Base-by-base conservation (phyloP, 345 rosid genomes). In the Clausena lansium region DNA sequence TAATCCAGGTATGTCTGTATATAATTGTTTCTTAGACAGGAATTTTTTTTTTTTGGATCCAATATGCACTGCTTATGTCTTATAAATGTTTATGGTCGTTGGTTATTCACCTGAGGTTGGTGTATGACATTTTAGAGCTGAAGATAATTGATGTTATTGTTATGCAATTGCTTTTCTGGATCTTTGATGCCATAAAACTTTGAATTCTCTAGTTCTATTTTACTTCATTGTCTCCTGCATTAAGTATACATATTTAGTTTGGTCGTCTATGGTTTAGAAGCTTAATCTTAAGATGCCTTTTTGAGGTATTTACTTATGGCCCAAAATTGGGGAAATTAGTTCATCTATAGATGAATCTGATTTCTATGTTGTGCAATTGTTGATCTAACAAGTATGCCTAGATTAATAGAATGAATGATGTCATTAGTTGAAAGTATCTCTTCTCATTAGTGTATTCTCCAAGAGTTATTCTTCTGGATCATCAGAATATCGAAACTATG, bases 1-100 rank as follows among this genome's bases (percentile, higher is more conserved):
- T 39, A 57, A 58, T 70, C 69, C 70, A 39, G 84, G 86, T 80
- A 79, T 62, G 84, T 55, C 13, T 55, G n/a, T 76, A 71, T 69
- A 83, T 39, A 58, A 63, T 69, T 69, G 64, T 84, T 24, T 28
- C 45, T 79, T 68, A 32, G 10, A 15, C 32, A 65, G 10, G 4
- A 30, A 19, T 30, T 77, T 74, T 60, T 11, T 73, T 30, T 70
- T 8, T 45, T 41, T n/a, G n/a, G 47, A 30, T 38, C 71, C 25
- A 32, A 41, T 4, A 28, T 1, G 60, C 38, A 17, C 32, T 45
- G 1, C 67, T 75, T 78, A 64, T 59, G 33, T 70, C 5, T 52
- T 67, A 20, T 9, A 75, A 59, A 4, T 47, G 59, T 25, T 78
- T 54, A 74, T 54, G 62, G 70, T 73, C 47, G 60, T 60, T 59